These are phyloP conservation scores for Protomyces inouyei DNA, from an alignment of 1,139 yeast genomes.

Conservation along the genomic window DNA sequence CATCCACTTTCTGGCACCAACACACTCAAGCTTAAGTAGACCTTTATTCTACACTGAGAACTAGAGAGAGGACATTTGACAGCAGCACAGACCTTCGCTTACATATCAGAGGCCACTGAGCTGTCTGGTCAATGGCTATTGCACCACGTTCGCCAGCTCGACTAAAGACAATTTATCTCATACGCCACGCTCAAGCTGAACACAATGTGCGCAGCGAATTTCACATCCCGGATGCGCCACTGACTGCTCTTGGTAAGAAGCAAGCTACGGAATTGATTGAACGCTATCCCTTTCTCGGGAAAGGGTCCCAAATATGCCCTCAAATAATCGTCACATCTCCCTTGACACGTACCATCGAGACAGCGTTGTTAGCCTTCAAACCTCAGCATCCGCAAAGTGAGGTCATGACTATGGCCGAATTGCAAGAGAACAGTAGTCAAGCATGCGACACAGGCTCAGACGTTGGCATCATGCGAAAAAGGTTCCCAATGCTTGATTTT, in stretches of 20 bases:
- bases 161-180: constrained; percentile 28
- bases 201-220: constrained; percentile 29
- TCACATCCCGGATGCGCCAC: constrained; percentile 30
- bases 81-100: too few relatives aligned
- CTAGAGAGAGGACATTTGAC: too few relatives aligned
- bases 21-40: too few relatives aligned
- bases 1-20: too few relatives aligned
- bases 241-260: constrained; percentile 28
- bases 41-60: too few relatives aligned
- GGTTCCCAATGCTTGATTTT: constrained; percentile 19
- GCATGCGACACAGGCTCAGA: constrained; percentile 30
- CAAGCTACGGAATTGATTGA: constrained; percentile 26
- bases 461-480: not conserved
- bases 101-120: too few relatives aligned
- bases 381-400: not conserved
- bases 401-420: constrained; percentile 21
- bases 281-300: constrained; percentile 5
- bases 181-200: constrained; percentile 37
- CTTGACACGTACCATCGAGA: constrained; percentile 31
- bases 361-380: constrained; percentile 28
- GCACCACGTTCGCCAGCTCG: not conserved
- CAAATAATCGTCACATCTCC: constrained; percentile 32
- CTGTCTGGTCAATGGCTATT: not conserved
- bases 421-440: constrained; percentile 27
- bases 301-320: not conserved